Evolutionary conservation across 495 filamentous ascomycete genomes (phyloP).

Genomic region (Margaritispora aquatica): DNA sequence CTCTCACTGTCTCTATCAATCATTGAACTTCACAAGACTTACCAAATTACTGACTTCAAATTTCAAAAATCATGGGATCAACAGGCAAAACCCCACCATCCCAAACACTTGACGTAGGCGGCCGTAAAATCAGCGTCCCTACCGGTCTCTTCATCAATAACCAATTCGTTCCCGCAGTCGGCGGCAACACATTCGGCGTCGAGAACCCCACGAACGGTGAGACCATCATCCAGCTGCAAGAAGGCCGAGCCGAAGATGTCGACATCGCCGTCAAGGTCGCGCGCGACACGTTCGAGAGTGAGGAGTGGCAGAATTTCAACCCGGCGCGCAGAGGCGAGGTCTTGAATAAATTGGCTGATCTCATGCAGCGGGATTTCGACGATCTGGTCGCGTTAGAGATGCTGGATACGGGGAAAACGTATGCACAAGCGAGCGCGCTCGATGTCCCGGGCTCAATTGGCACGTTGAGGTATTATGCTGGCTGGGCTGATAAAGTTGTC

Average conservation of each 20-base stretch:
- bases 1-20: no score
- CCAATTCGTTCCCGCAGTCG: background rate
- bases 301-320: conserved; percentile 68
- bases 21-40: background rate
- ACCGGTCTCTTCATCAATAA: background rate
- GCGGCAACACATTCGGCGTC: background rate
- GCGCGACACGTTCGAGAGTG: conserved; percentile 67
- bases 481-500: conserved; percentile 83
- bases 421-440: conserved; percentile 60
- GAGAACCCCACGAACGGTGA: background rate
- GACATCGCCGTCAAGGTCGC: conserved; percentile 78
- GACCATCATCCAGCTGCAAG: background rate
- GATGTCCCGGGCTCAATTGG: conserved; percentile 63
- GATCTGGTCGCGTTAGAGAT: conserved; percentile 80
- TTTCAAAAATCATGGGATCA: background rate
- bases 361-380: conserved; percentile 67
- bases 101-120: background rate
- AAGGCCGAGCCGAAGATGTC: conserved; percentile 45
- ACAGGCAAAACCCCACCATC: background rate
- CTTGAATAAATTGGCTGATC: conserved; percentile 70
- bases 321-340: conserved; percentile 64
- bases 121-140: background rate
- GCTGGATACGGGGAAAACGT: conserved; percentile 90
- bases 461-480: conserved; percentile 75
- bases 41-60: background rate